Evolutionary conservation across 2,329 filamentous ascomycete genomes (phyloP).

Genomic region (Fusarium verticillioides): DNA sequence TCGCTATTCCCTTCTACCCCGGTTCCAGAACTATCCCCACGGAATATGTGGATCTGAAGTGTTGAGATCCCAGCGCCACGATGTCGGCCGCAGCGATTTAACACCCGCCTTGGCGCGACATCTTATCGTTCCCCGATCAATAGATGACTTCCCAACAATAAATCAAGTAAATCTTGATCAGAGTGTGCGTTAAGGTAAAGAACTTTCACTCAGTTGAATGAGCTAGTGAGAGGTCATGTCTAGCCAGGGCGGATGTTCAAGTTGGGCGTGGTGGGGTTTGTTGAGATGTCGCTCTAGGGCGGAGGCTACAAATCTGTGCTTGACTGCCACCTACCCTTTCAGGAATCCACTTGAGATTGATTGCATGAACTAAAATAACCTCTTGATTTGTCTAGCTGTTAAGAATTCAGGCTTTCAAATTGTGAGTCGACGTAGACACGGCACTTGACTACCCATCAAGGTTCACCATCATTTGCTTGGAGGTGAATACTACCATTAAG

Average conservation of each 20-base stretch:
- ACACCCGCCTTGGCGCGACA: neutral
- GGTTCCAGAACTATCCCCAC: neutral
- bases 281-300: conserved; percentile 23
- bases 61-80: neutral
- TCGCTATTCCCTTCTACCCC: neutral
- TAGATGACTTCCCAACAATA: rapidly evolving
- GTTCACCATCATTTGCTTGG: neutral
- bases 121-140: no score
- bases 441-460: neutral
- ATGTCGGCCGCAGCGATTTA: neutral
- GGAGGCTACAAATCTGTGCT: conserved; percentile 18
- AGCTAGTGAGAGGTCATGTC: neutral
- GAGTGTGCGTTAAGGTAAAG: rapidly evolving
- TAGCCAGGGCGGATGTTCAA: conserved; percentile 26
- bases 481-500: rapidly evolving
- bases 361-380: neutral
- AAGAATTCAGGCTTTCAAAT: rapidly evolving
- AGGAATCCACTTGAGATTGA: neutral
- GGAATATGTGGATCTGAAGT: neutral
- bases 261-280: conserved; percentile 32
- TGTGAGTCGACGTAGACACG: no score
- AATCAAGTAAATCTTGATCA: rapidly evolving
- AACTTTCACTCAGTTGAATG: rapidly evolving
- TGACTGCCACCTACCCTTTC: neutral
- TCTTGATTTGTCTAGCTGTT: no score